phyloP scores from a whole-genome alignment of 352 stramenopile genomes.

The Albugo candida region DNA sequence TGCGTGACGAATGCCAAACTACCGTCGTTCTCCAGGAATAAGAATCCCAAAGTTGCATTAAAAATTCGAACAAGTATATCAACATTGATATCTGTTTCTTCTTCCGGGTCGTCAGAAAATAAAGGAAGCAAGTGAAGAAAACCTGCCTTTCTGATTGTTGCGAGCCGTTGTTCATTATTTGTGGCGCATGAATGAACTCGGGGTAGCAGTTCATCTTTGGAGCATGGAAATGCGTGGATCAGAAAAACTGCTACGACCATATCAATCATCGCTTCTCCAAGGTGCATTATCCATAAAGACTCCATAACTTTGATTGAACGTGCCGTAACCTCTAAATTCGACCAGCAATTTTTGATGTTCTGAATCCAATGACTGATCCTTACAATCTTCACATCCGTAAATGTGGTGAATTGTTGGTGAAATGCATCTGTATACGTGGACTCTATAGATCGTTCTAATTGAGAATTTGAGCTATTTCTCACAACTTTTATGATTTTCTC shows the following conservation, averaged over 20 bases:
- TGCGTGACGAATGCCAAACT: constrained; percentile 31
- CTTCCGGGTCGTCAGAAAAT: constrained; percentile 21
- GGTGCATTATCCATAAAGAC: too few relatives aligned
- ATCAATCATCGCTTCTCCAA: constrained; percentile 68
- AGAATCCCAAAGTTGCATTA: constrained; percentile 48
- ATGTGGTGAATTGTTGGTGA: constrained; percentile 36
- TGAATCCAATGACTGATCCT: constrained; percentile 19
- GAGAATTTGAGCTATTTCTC: constrained; percentile 23
- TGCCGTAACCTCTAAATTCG: constrained; percentile 10
- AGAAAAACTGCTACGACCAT: constrained; percentile 61
- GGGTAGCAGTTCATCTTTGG: constrained; percentile 62
- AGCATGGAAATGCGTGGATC: constrained; percentile 57
- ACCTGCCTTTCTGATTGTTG: constrained; percentile 28
- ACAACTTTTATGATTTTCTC: constrained; percentile 33
- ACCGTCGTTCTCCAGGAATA: constrained; percentile 50
- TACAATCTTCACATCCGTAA: constrained; percentile 28
- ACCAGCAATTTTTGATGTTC: constrained; percentile 32
- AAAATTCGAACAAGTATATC: constrained; percentile 68
- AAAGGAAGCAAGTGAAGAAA: constrained; percentile 62
- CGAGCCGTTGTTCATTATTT: constrained; percentile 62
- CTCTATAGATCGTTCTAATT: constrained; percentile 29
- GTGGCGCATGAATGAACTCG: constrained; percentile 62
- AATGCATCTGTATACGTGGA: constrained; percentile 17
- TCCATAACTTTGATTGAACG: too few relatives aligned
- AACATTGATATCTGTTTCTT: constrained; percentile 41